These are phyloP conservation scores for Hygrocybe coccinea DNA, from an alignment of 768 basidiomycete genomes.

Conservation along the genomic window DNA sequence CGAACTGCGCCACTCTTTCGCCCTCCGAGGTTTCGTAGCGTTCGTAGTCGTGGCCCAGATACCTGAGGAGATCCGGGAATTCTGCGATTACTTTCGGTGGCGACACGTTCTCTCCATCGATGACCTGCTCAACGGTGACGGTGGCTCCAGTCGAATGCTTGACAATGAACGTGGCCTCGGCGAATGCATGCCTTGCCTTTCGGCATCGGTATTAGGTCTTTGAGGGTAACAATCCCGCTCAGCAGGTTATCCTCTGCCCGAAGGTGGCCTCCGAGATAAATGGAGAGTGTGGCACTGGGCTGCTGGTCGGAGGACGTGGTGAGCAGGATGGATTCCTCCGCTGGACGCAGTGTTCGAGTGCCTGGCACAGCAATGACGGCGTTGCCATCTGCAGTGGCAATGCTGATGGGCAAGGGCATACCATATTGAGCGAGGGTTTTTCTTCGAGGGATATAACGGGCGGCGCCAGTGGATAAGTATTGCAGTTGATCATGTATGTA, in stretches of 20 bases:
- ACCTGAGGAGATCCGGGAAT: background rate
- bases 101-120: background rate
- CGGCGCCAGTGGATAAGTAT: background rate
- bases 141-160: background rate
- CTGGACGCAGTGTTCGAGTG: background rate
- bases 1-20: background rate
- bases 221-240: background rate
- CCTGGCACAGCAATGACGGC: background rate
- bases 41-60: background rate
- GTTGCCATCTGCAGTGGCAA: background rate
- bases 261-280: background rate
- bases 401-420: background rate
- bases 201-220: background rate
- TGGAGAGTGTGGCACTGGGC: background rate
- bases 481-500: no score
- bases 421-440: background rate
- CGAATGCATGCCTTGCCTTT: background rate
- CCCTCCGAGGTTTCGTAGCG: background rate
- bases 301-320: background rate
- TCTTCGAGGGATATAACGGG: background rate
- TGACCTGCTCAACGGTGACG: background rate
- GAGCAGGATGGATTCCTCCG: background rate
- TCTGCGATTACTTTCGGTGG: background rate
- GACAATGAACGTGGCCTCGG: background rate
- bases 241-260: background rate